phyloP scores from a whole-genome alignment of 495 filamentous ascomycete species.

The Annulohypoxylon maeteangense region DNA sequence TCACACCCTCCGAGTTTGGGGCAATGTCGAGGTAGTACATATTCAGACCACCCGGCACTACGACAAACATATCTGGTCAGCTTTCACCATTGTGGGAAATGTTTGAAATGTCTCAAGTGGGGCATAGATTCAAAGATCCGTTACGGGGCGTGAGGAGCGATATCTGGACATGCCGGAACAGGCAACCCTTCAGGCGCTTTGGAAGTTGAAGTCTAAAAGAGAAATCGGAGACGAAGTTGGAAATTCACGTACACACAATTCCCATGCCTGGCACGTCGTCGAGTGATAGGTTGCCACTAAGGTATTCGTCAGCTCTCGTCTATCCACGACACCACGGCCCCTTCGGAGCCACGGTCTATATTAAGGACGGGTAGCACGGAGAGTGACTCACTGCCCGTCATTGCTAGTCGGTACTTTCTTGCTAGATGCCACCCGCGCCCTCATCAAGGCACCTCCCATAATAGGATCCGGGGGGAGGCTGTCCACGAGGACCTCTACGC shows the following conservation, averaged over 20 bases:
- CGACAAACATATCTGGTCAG: slow-evolving; percentile 27
- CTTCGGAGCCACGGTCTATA: background rate
- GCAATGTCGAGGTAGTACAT: slow-evolving; percentile 45
- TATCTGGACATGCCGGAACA: background rate
- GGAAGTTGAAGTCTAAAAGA: slow-evolving; percentile 1
- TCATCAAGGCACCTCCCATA: slow-evolving; percentile 31
- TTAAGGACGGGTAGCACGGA: slow-evolving; percentile 3
- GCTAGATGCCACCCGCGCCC: slow-evolving; percentile 41
- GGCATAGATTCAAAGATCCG: background rate
- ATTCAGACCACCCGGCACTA: slow-evolving; percentile 43
- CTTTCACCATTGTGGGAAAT: slow-evolving; percentile 18
- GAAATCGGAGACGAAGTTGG: background rate
- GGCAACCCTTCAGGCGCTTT: background rate
- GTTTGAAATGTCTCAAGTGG: slow-evolving; percentile 14
- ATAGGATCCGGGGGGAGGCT: slow-evolving; percentile 36
- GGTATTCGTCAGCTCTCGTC: slow-evolving; percentile 20
- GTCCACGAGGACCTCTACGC: slow-evolving; percentile 40
- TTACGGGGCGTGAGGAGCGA: background rate
- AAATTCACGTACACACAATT: slow-evolving; percentile 33
- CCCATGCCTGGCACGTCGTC: slow-evolving; percentile 38
- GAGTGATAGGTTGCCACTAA: slow-evolving; percentile 27
- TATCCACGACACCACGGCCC: background rate
- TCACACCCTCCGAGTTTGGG: slow-evolving; percentile 39
- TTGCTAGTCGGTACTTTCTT: slow-evolving; percentile 42
- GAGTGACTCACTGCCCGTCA: slow-evolving; percentile 41